phyloP scores from a whole-genome alignment of 305 asterid genomes.

The Fraxinus floribunda region DNA sequence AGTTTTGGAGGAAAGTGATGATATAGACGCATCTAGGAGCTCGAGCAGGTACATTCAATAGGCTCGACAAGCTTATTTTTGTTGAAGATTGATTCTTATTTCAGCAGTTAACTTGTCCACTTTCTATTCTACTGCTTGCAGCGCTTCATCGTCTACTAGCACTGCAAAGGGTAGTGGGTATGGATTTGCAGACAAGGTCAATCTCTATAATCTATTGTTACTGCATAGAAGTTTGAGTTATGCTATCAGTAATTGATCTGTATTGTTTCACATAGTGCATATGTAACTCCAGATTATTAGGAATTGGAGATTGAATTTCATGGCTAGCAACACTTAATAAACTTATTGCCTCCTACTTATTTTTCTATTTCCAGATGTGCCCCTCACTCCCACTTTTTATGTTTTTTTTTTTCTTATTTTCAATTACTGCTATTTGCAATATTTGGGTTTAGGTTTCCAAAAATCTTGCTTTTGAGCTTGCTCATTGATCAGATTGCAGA shows the following conservation, averaged over 20 bases:
- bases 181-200: constrained; percentile 97
- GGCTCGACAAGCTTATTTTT: constrained; percentile 27
- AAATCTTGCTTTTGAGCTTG: constrained; percentile 26
- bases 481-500: constrained; percentile 80
- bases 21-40: constrained; percentile 52
- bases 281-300: constrained; percentile 14
- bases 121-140: constrained; percentile 31
- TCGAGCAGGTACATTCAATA: constrained; percentile 54
- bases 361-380: neutral
- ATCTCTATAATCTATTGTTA: constrained; percentile 20
- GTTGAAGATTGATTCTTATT: constrained; percentile 21
- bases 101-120: constrained; percentile 17
- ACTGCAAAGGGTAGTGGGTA: constrained; percentile 73
- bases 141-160: constrained; percentile 55
- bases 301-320: constrained; percentile 19
- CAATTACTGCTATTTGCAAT: neutral
- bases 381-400: neutral
- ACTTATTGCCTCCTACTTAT: neutral
- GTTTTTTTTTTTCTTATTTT: neutral
- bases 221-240: constrained; percentile 12
- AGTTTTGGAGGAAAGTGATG: constrained; percentile 91
- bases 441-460: neutral
- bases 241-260: constrained; percentile 15
- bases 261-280: neutral
- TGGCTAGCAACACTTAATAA: neutral